Evolutionary conservation across 1,284 basidiomycete genomes (phyloP), one percentile per base, ranked within the genome.

Genomic region (Salmacisia buchloeana): DNA sequence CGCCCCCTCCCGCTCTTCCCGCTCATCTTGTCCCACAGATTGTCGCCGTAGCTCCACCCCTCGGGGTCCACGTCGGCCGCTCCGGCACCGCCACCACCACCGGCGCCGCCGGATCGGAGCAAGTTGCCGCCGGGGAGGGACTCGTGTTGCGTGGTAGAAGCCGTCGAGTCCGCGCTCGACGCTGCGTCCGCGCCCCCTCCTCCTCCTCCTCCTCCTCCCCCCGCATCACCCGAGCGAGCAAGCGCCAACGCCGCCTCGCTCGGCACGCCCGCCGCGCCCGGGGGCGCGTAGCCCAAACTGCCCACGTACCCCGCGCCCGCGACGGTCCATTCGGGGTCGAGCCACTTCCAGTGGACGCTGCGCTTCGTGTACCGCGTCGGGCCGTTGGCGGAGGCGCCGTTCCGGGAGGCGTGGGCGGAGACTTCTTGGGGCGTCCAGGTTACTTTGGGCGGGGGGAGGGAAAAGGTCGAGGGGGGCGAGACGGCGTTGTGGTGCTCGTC

Each of bases 21-120:
- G 64, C 85, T 87, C 66, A 86, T 84, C 59, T 83, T 85, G 73
- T 96, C 93, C 94, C 94, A 97, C 77, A 94, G 94, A 80, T 97
- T 97, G 75, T 94, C 94, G 2, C 88, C 90, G 77, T 93, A 96
- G 34, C 93, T 85, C 93, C 93, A 96, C 0, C 93, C 93, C 64
- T 94, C 91, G 0, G 83, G 76, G 77, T 97, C 93, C 0, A 92
- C 94, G 38, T 69, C 68, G 68, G 65, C 41, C 52, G 83, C 81
- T 10, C 18, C 36, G 10, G 36, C 36, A 38, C 36, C 36, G 36
- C 36, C 18, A 38, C 36, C 36, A n/a, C 18, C 36, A 38, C 36
- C 36, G 10, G 36, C 36, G 36, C 36, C 18, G 36, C 36, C 36
- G 36, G 36, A n/a, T n/a, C n/a, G n/a, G n/a, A n/a, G n/a, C n/a